Evolutionary conservation across 306 rosid genomes (phyloP), one percentile per base, ranked within the genome.

Genomic region (Glycine soja): DNA sequence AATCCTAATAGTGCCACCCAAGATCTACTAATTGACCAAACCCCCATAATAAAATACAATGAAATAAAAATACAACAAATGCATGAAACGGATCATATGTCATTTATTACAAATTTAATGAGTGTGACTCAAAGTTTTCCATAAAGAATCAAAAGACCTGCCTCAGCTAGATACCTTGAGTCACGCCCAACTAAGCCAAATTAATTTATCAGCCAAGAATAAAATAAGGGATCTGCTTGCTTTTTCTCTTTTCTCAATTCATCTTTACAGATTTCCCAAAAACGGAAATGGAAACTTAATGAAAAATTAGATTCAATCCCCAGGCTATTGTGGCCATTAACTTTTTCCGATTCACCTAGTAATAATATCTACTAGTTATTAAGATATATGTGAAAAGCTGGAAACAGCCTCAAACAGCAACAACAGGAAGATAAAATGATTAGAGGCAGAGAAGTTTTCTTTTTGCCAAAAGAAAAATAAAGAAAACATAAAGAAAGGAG

Each of bases 141-240:
- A 32, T 54, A 78, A 77, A 82, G 83, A 63, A 80, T 65, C 63
- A 80, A 58, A 71, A 71, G 79, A 78, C 79, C 89, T 88, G 82
- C 81, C 84, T 67, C 79, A 72, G 78, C 87, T 72, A 79, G 85
- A 88, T 85, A 75, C 80, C 83, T 83, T 78, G 89, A 79, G 89
- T 83, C 87, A 90, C 88, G 76, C 87, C 87, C 87, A 80, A 85
- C 88, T 78, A 84, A 74, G 73, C 84, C 84, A 71, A 67, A 82
- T 76, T 69, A 65, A 83, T 81, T 86, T 80, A 85, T 81, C 84
- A 75, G 38, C 76, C 51, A 40, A 15, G 73, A 71, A 68, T 74
- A 83, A 88, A 87, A 80, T 78, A 78, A 65, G 80, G 82, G 88
- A 83, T 86, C 81, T 80, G 78, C 77, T 80, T 81, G 6, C 67